Evolutionary conservation across 2,329 filamentous ascomycete species (phyloP).

Genomic region (Pyricularia sp.): DNA sequence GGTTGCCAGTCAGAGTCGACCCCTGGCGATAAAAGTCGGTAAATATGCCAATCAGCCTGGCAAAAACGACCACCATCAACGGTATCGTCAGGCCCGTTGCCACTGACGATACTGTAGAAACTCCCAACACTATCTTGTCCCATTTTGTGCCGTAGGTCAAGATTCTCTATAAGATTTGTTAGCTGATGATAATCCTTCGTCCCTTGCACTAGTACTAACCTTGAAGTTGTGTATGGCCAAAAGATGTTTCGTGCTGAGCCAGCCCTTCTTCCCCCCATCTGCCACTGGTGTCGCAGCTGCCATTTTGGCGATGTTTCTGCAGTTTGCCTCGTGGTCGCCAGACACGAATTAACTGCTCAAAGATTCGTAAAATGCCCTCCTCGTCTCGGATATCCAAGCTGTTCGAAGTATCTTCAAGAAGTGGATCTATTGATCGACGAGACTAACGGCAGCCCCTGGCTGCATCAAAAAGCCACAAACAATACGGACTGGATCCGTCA

Average conservation of each 20-base stretch:
- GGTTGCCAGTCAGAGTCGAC: slow-evolving; percentile 12
- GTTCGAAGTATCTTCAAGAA: background rate
- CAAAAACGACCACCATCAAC: slow-evolving; percentile 47
- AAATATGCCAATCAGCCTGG: slow-evolving; percentile 18
- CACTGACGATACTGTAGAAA: slow-evolving; percentile 34
- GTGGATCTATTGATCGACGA: background rate
- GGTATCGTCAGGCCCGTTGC: slow-evolving; percentile 43
- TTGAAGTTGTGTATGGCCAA: slow-evolving; percentile 2
- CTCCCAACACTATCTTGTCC: slow-evolving; percentile 35
- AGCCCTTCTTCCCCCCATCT: background rate
- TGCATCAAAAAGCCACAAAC: background rate
- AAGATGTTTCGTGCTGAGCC: slow-evolving; percentile 1
- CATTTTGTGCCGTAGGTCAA: slow-evolving; percentile 40
- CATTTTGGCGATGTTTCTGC: background rate
- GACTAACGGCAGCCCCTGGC: background rate
- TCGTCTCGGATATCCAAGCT: background rate
- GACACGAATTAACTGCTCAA: background rate
- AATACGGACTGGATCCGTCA: background rate
- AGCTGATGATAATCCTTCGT: background rate
- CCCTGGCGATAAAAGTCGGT: slow-evolving; percentile 15
- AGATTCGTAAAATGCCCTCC: no score
- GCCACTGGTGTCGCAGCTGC: background rate
- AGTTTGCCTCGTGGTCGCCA: background rate
- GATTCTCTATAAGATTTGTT: slow-evolving; percentile 18
- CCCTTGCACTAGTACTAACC: background rate